Base-by-base conservation (phyloP, 2,329 filamentous ascomycete species). In the Phoma sp. region DNA sequence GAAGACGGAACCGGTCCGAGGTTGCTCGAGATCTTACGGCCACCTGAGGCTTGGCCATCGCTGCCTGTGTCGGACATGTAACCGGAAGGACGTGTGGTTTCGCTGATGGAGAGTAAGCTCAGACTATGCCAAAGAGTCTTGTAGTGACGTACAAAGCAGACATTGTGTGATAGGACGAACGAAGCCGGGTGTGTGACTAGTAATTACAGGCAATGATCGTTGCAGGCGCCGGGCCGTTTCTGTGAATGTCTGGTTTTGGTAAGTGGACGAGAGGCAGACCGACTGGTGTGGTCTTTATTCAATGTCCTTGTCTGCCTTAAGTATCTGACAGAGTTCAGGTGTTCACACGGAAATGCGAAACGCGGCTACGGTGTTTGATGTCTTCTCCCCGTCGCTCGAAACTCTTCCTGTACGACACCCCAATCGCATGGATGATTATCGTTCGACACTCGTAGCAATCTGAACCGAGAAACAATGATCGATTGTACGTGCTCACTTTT, bases 41-140 rank as follows among this genome's bases (percentile, higher is more conserved):
- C 70, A 32, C 74, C 74, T 13, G 69, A 67, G n/a, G 75, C 74
- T 61, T 77, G 75, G 38, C 74, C 74, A 27, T 77, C 74, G 32
- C 61, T 65, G 32, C 80, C 76, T 39, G 73, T 77, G 55, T 78
- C 71, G 39, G 69, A 70, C 51, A 60, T 61, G 62, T 74, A 75
- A 57, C 61, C 67, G 8, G 63, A 62, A 32, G 71, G 69, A 45
- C 67, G 68, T 7, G 60, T 65, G 25, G 67, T 67, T 31, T 73
- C 63, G 53, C 70, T 74, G 49, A 8, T 15, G 2, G 6, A 21
- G 9, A 22, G 39, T 66, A 29, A 64, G 60, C 29, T 35, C 13
- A 17, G 8, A 17, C 19, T 7, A 4, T 46, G 13, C 7, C 17
- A 3, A 13, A 12, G 17, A 2, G 15, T 25, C 7, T 24, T 15